Evolutionary conservation across 352 stramenopile species (phyloP).

Genomic region (Phytopythium vexans): DNA sequence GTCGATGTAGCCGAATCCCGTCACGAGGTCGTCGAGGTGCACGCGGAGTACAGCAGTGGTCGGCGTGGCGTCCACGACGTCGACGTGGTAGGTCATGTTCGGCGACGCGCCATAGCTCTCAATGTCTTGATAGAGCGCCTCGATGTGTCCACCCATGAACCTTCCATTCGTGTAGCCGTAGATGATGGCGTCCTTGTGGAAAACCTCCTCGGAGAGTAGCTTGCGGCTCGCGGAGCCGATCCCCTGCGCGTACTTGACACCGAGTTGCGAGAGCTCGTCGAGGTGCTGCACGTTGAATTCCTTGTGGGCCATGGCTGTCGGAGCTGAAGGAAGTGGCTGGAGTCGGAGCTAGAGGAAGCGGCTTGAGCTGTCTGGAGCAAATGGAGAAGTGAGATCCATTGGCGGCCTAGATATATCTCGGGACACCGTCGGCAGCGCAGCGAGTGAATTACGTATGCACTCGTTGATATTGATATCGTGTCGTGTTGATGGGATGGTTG

Average conservation of each 20-base stretch:
- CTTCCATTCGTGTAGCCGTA: not conserved
- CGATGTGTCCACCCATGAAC: not conserved
- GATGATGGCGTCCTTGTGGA: conserved; percentile 2
- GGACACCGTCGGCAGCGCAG: no score
- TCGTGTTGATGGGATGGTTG: no score
- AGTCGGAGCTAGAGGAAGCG: no score
- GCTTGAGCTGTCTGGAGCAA: no score
- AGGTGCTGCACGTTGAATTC: not conserved
- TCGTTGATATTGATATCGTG: no score
- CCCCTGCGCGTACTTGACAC: not conserved
- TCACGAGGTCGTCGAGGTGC: not conserved
- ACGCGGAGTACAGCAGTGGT: not conserved
- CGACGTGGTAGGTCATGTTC: conserved; percentile 1
- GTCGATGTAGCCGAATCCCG: not conserved
- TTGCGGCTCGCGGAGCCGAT: not conserved
- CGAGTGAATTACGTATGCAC: no score
- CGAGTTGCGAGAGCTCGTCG: not conserved
- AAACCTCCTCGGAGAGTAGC: not conserved
- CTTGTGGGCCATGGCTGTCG: no score
- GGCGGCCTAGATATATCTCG: no score
- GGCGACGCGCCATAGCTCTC: not conserved
- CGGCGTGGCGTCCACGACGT: not conserved
- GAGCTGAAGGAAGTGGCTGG: no score
- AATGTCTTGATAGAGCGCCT: not conserved
- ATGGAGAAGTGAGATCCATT: no score